Evolutionary conservation across 805 yeast genomes (phyloP), one percentile per base, ranked within the genome.

Genomic region (Schizosaccharomyces octosporus): DNA sequence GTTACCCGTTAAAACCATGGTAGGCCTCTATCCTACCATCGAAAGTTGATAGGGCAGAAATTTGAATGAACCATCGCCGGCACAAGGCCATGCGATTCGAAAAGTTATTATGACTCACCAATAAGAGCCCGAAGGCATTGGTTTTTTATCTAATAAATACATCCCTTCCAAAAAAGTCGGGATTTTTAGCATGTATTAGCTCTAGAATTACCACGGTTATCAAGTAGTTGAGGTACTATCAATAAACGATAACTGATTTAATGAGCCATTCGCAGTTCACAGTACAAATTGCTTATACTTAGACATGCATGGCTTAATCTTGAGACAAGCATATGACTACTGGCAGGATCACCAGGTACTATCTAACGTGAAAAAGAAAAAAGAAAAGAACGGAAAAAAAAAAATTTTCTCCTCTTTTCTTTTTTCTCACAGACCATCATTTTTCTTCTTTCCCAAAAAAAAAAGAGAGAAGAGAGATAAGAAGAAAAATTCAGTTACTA

Each of bases 251-350:
- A 74, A 73, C 76, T 73, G 76, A 73, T 74, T 73, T 73, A 73
- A 73, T 74, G 76, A 74, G 76, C 76, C 76, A 73, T 73, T 74
- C 76, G 76, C 76, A 73, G 75, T 74, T 73, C 76, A 74, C 76
- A 74, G 74, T 72, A 71, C 72, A 72, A n/a, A 70, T 70, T 72
- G 76, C 75, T 74, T 73, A 72, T 73, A 73, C 76, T 74, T 74
- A 73, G 76, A 73, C 77, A 73, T 71, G 68, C 75, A 74, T 74
- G 75, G 76, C 76, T 73, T 73, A 73, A 74, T 74, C 76, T 74
- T 74, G 76, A 73, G 76, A 74, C 76, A 74, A 74, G 77, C 77
- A 74, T 74, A 74, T 73, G 76, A 74, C 76, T 74, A 74, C 76
- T 74, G 76, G 76, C 76, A 74, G 76, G 76, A 74, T 74, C 76